Base-by-base conservation (phyloP, 2,329 filamentous ascomycete genomes). In the Exophiala bonariae region DNA sequence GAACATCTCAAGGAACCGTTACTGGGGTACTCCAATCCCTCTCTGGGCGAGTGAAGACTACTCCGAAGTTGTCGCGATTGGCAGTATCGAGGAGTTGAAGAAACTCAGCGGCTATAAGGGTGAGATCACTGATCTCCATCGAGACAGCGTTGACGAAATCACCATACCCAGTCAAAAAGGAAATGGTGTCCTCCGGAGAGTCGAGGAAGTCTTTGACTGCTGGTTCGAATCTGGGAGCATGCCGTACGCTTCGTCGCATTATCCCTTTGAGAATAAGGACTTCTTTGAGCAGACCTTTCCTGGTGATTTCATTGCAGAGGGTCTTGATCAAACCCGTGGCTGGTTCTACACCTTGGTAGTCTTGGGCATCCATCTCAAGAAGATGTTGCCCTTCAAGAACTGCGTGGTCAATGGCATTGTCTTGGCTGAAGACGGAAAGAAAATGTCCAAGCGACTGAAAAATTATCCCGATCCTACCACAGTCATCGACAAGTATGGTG, bases 151-250 rank as follows among this genome's bases (percentile, higher is more conserved):
- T 54, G 89, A 95, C 63, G 76, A 87, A 59, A 92, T 95, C 65
- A 95, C 88, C 33, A 95, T 95, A 51, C 89, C 89, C 1, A 91
- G 87, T 62, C 84, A 86, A 67, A 79, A 82, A 68, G 89, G 89
- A 59, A 92, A 89, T 62, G 89, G 88, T 11, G 74, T 78, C n/a
- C 71, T 95, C 47, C 82, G 77, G 61, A 82, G 89, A 52, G 78
- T 90, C 7, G 85, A 89, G 41, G 88, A 95, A 63, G 87, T 95
- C 2, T 95, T 95, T 59, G 89, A 95, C 69, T 95, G 89, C 64
- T 95, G 89, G 89, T 92, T 95, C 51, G 89, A 95, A 69, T 93
- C 88, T 33, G 89, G 89, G 51, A 89, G 86, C 62, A 95, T 95
- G 89, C 89, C 89, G 2, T 95, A 92, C 64, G 85, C 87, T 32